phyloP scores from a whole-genome alignment of 1,284 basidiomycete species.

The Veloboletus limbatus region DNA sequence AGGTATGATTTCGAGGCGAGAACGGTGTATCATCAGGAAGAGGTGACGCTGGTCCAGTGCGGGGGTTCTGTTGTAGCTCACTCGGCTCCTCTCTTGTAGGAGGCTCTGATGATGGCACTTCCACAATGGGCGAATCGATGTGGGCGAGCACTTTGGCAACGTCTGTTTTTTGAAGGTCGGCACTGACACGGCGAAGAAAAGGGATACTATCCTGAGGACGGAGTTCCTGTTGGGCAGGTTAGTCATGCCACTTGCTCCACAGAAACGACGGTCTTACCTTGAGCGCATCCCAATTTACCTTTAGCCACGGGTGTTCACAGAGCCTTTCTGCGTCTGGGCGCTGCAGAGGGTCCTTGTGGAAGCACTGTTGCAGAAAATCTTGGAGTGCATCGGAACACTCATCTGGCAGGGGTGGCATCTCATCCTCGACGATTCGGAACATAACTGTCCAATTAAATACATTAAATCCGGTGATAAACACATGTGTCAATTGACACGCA shows the following conservation, averaged over 20 bases:
- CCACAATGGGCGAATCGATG: conserved; percentile 47
- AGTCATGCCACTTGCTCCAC: conserved; percentile 5
- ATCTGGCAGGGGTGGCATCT: conserved; percentile 81
- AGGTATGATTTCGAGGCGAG: conserved; percentile 69
- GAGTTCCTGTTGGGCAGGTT: conserved; percentile 51
- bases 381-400: conserved; percentile 69
- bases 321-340: conserved; percentile 81
- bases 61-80: conserved; percentile 33
- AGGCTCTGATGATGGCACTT: conserved; percentile 42
- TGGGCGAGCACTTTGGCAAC: conserved; percentile 53
- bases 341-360: conserved; percentile 80
- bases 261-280: conserved; percentile 54
- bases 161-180: conserved; percentile 75
- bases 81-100: conserved; percentile 26
- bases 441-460: conserved; percentile 57
- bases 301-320: conserved; percentile 90
- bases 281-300: conserved; percentile 71
- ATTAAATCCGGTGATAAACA: conserved; percentile 6
- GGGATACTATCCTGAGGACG: conserved; percentile 92
- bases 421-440: conserved; percentile 94
- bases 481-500: conserved; percentile 31
- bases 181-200: conserved; percentile 86
- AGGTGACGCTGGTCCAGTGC: conserved; percentile 40
- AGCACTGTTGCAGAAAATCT: conserved; percentile 82
- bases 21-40: conserved; percentile 46